Evolutionary conservation across 257 asterid species (phyloP).

Genomic region (Thymus quinquecostatus): DNA sequence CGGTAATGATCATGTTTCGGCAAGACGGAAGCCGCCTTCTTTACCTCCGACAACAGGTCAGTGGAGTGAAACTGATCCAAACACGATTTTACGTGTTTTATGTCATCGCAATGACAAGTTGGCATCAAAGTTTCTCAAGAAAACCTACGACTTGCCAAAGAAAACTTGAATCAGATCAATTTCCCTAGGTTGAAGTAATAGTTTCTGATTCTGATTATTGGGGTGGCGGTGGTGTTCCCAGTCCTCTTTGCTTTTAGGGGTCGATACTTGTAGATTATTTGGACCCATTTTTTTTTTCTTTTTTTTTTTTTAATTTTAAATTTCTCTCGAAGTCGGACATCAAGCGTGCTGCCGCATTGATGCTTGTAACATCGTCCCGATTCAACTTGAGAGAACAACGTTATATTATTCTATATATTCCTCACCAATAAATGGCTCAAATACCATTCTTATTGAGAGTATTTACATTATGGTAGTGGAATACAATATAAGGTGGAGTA

Average conservation of each 20-base stretch:
- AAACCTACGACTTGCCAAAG: constrained; percentile 65
- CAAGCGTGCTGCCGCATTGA: too few species aligned
- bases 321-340: too few species aligned
- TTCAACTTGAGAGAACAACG: too few species aligned
- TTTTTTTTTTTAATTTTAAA: too few species aligned
- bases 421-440: too few species aligned
- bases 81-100: constrained; percentile 72
- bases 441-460: too few species aligned
- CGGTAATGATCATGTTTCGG: constrained; percentile 35
- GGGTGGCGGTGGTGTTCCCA: neutral
- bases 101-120: constrained; percentile 74
- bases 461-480: too few species aligned
- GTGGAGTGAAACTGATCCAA: constrained; percentile 73
- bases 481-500: too few species aligned
- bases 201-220: constrained; percentile 10
- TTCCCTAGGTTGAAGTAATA: neutral
- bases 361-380: too few species aligned
- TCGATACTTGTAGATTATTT: neutral
- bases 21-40: constrained; percentile 52
- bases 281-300: neutral
- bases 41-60: constrained; percentile 77
- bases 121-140: constrained; percentile 77
- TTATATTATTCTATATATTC: too few species aligned
- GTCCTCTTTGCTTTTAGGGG: neutral
- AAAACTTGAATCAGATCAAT: constrained; percentile 11